Percentiles rank a stretch among this genome's conserved stretches.
Evolutionary conservation across 2,329 filamentous ascomycete genomes (phyloP).

Genomic region (Lachnellula arida): DNA sequence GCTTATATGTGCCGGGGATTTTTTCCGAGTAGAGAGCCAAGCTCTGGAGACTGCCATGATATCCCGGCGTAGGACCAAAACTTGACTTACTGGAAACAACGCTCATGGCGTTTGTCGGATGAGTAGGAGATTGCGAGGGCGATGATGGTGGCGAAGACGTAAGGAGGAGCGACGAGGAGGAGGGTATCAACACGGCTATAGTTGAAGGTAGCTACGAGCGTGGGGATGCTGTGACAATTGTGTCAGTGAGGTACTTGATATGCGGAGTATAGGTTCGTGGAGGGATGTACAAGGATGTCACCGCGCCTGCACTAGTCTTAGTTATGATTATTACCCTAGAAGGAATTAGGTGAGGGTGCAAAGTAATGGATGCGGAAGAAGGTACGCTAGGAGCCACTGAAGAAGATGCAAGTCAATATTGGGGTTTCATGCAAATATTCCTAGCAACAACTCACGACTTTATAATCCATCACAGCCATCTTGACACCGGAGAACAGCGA

Average conservation of each 20-base stretch:
- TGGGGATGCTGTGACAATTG: conserved; percentile 17
- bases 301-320: neutral
- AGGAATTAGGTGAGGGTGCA: conserved; percentile 22
- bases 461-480: conserved; percentile 17
- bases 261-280: too few relatives aligned
- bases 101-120: conserved; percentile 12
- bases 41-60: too few relatives aligned
- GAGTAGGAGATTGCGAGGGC: conserved; percentile 9
- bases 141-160: conserved; percentile 18
- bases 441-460: conserved; percentile 3
- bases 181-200: conserved; percentile 16
- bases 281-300: conserved; percentile 23
- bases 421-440: neutral
- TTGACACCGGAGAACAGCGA: conserved; percentile 11
- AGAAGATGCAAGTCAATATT: neutral
- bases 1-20: too few relatives aligned
- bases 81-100: conserved; percentile 8
- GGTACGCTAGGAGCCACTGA: neutral
- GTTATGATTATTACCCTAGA: conserved; percentile 4
- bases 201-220: conserved; percentile 15
- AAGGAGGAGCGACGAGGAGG: conserved; percentile 21
- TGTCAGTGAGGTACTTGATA: too few relatives aligned
- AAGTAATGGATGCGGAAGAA: neutral
- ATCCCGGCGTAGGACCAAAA: too few relatives aligned
- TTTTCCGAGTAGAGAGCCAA: too few relatives aligned